Evolutionary conservation across 345 rosid species (phyloP).

Genomic region (Sonneratia caseolaris): DNA sequence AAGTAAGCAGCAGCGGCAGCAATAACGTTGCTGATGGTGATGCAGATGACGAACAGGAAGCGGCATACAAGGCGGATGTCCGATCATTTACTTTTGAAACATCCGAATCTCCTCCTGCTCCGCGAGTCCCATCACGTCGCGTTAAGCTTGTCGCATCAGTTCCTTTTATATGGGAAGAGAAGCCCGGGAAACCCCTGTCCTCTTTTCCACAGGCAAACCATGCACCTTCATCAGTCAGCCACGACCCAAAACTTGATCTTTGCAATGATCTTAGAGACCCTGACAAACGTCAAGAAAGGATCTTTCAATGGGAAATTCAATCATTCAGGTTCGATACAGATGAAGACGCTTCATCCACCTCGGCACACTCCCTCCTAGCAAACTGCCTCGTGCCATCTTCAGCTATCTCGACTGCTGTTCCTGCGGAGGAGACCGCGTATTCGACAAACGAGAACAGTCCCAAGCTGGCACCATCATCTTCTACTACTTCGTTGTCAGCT

Average conservation of each 20-base stretch:
- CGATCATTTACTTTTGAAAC: neutral
- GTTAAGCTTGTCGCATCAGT: conserved; percentile 32
- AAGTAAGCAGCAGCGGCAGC: neutral
- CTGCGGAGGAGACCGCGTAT: conserved; percentile 14
- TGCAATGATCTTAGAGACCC: conserved; percentile 8
- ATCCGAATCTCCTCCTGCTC: conserved; percentile 13
- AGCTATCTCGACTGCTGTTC: conserved; percentile 23
- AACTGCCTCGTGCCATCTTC: conserved; percentile 22
- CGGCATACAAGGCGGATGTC: neutral
- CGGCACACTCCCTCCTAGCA: conserved; percentile 40
- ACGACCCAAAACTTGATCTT: neutral
- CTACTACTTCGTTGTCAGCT: conserved; percentile 33
- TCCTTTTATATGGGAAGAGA: conserved; percentile 20
- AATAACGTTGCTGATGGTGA: neutral
- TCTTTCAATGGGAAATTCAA: conserved; percentile 21
- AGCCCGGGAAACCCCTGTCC: conserved; percentile 16
- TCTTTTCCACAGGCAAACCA: conserved; percentile 9
- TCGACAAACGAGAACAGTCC: conserved; percentile 12
- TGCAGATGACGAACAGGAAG: conserved; percentile 6
- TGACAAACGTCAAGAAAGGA: conserved; percentile 1
- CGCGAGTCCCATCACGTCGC: conserved; percentile 1
- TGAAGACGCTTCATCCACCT: conserved; percentile 47
- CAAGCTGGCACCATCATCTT: conserved; percentile 19
- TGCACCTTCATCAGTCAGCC: neutral
- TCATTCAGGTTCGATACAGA: conserved; percentile 31